phyloP scores from a whole-genome alignment of 139 green algal species.

The Edaphochlamys debaryana region DNA sequence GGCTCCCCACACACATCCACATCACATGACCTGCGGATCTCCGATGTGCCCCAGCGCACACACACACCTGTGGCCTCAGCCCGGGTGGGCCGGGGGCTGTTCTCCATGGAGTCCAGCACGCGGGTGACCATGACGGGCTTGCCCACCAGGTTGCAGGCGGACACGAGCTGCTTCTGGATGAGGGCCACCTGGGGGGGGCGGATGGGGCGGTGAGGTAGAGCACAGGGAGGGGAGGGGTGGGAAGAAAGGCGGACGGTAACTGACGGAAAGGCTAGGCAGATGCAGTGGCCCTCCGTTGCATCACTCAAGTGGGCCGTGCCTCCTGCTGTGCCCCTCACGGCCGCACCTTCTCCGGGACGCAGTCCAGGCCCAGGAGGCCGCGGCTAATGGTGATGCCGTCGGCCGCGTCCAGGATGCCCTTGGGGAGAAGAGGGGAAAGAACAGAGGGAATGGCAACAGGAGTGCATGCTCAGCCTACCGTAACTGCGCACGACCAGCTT shows the following conservation, averaged over 20 bases:
- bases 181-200: conserved; percentile 4
- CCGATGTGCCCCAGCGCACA: not conserved
- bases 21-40: no score
- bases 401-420: conserved; percentile 72
- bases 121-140: conserved; percentile 89
- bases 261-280: no score
- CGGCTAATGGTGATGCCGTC: conserved; percentile 87
- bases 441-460: no score
- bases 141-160: conserved; percentile 81
- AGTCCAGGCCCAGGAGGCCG: conserved; percentile 90
- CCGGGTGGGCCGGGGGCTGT: conserved; percentile 45
- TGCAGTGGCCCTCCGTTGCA: no score
- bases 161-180: conserved; percentile 35
- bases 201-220: not conserved
- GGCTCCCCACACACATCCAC: not conserved
- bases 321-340: no score
- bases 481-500: no score
- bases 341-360: conserved; percentile 86
- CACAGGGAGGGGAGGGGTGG: not conserved
- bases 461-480: no score
- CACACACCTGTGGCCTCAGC: conserved; percentile 46
- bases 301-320: no score
- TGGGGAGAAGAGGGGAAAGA: not conserved
- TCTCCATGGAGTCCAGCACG: conserved; percentile 89
- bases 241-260: not conserved